Evolutionary conservation across 2,329 filamentous ascomycete genomes (phyloP), one percentile per base, ranked within the genome.

Genomic region (Colletotrichum musicola): DNA sequence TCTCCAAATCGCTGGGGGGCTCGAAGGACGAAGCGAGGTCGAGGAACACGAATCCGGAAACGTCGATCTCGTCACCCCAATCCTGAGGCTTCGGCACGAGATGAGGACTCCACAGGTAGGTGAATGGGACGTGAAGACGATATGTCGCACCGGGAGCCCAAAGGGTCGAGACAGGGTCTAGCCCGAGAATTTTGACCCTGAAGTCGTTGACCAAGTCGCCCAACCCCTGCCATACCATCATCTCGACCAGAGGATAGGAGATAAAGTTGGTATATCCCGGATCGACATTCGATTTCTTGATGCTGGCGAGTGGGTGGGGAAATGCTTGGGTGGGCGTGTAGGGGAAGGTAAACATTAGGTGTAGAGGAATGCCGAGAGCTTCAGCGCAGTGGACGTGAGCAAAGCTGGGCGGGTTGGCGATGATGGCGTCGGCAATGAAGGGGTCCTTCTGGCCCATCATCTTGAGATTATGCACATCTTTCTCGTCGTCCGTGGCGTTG

Each of bases 161-260:
- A 0, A 94, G 81, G 0, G 90, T 93, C 42, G 90, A 92, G 2
- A 95, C 89, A 0, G 92, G 90, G 71, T 95, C 92, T 0, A 95
- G 80, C 1, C 86, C 87, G 1, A 95, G 81, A 0, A 89, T 93
- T 62, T 90, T 88, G 5, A 89, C 84, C 54, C 93, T 86, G 73
- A 95, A 94, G 30, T 88, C 83, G 74, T 95, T 95, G 71, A 95
- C 87, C 30, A 95, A 81, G 76, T 95, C 93, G 2, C 93, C 93
- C 0, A 95, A 83, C 0, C 94, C 95, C 78, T 97, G 94, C 94
- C 94, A 97, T 1, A 94, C 92, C 86, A 95, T 93, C 88, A 93
- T 91, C 76, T 95, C 93, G 1, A 95, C 92, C 42, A 95, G 80
- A 0, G 92, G 90, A 75, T 95, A 96, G 1, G 89, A 92, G 77